phyloP scores from a whole-genome alignment of 371 early-diverging fungal genomes.

The Circinella minor region DNA sequence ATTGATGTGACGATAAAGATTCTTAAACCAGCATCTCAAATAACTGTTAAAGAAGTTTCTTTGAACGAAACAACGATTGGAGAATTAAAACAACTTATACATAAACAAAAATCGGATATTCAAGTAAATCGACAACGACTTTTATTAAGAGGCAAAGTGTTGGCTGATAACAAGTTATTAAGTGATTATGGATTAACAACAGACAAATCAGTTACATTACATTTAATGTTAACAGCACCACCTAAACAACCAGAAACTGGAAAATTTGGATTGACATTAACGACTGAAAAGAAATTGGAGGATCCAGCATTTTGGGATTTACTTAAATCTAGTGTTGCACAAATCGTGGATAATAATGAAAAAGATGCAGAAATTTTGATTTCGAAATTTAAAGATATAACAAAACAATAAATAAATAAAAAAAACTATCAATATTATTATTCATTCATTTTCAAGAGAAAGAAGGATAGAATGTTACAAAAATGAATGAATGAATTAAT shows the following conservation, averaged over 20 bases:
- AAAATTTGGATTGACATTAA: conserved; percentile 34
- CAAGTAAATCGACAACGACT: conserved; percentile 56
- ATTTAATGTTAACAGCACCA: conserved; percentile 59
- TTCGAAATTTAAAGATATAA: conserved; percentile 13
- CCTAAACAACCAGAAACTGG: conserved; percentile 27
- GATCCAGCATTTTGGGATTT: conserved; percentile 41
- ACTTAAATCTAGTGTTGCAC: conserved; percentile 23
- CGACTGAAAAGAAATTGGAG: conserved; percentile 33
- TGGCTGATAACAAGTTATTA: conserved; percentile 59
- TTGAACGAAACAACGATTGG: conserved; percentile 42
- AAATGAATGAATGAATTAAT: too few relatives aligned
- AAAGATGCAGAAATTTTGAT: conserved; percentile 21
- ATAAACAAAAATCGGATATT: conserved; percentile 40
- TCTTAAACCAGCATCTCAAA: conserved; percentile 50
- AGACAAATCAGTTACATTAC: conserved; percentile 43
- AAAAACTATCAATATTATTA: too few relatives aligned
- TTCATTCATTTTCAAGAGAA: too few relatives aligned
- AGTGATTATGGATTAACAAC: conserved; percentile 47
- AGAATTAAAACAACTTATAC: conserved; percentile 51
- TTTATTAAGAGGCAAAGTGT: conserved; percentile 66
- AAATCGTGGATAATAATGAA: conserved; percentile 9
- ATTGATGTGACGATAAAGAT: conserved; percentile 45
- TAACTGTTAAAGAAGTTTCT: conserved; percentile 32
- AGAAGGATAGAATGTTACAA: background rate
- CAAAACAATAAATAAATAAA: conserved; percentile 8